These are phyloP conservation scores for Balakata baccata DNA, from an alignment of 345 rosid species.

Conservation along the genomic window DNA sequence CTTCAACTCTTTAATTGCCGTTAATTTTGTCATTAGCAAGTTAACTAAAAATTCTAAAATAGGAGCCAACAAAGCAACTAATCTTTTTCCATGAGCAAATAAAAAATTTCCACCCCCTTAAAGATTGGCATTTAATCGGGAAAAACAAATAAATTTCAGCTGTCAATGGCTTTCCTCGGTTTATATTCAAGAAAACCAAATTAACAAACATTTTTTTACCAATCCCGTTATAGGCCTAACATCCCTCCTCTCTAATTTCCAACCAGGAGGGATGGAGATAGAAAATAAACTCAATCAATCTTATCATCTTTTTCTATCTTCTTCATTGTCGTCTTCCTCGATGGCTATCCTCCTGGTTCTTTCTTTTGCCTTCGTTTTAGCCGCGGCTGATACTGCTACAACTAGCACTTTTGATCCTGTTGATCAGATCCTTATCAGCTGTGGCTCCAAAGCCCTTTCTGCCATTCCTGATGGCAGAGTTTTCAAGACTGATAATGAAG, in stretches of 20 bases:
- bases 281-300: slow-evolving; percentile 22
- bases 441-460: slow-evolving; percentile 46
- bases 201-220: background rate
- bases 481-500: slow-evolving; percentile 61
- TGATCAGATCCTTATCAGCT: slow-evolving; percentile 57
- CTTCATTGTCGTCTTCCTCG: slow-evolving; percentile 23
- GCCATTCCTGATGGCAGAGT: slow-evolving; percentile 56
- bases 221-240: slow-evolving; percentile 15
- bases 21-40: background rate
- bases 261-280: slow-evolving; percentile 59
- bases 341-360: slow-evolving; percentile 55
- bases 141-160: background rate
- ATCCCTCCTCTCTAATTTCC: slow-evolving; percentile 21
- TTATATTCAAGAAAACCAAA: slow-evolving; percentile 8
- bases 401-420: slow-evolving; percentile 33
- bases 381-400: background rate
- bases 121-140: slow-evolving; percentile 13
- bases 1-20: background rate
- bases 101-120: background rate
- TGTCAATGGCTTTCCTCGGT: slow-evolving; percentile 21
- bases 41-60: background rate
- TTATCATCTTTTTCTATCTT: slow-evolving; percentile 27
- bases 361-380: slow-evolving; percentile 11
- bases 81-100: background rate
- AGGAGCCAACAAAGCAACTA: background rate